These are phyloP conservation scores for Yarrowia alimentaria DNA, from an alignment of 805 yeast species.

Conservation along the genomic window DNA sequence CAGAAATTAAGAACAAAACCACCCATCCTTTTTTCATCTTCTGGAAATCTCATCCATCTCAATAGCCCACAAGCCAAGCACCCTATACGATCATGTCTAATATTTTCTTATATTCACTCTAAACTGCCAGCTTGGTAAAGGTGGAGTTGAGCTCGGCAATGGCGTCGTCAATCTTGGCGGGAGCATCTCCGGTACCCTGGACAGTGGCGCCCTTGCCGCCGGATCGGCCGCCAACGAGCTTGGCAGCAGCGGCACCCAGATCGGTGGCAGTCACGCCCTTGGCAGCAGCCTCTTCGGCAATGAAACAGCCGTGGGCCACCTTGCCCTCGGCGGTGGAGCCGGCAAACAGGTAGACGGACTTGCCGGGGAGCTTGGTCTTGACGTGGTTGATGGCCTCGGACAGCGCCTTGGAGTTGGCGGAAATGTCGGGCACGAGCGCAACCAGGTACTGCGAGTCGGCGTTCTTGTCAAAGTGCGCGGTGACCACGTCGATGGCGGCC, in stretches of 20 bases:
- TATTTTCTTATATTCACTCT: neutral
- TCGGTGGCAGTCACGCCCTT: slow-evolving; percentile 70
- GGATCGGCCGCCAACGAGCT: slow-evolving; percentile 88
- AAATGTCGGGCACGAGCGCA: slow-evolving; percentile 57
- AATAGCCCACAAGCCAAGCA: no score
- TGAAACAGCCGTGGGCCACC: slow-evolving; percentile 94
- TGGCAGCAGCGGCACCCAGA: slow-evolving; percentile 68
- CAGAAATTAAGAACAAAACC: no score
- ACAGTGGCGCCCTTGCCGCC: slow-evolving; percentile 97
- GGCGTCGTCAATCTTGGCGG: slow-evolving; percentile 67
- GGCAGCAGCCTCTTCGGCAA: slow-evolving; percentile 65
- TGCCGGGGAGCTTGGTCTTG: slow-evolving; percentile 70
- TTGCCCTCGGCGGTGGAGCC: slow-evolving; percentile 58
- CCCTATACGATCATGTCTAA: no score
- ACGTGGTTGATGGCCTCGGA: slow-evolving; percentile 86
- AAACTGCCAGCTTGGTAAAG: slow-evolving; percentile 39
- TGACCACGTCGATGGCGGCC: slow-evolving; percentile 74
- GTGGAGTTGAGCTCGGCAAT: slow-evolving; percentile 63
- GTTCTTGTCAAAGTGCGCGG: slow-evolving; percentile 60
- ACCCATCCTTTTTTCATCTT: no score
- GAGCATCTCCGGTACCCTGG: slow-evolving; percentile 94
- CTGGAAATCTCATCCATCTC: no score
- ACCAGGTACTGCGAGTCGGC: slow-evolving; percentile 60
- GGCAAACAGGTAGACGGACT: slow-evolving; percentile 75
- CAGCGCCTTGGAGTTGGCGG: slow-evolving; percentile 88